Conservation (phyloP, 495 filamentous ascomycete species). For the Hypoxylon intermedium region DNA sequence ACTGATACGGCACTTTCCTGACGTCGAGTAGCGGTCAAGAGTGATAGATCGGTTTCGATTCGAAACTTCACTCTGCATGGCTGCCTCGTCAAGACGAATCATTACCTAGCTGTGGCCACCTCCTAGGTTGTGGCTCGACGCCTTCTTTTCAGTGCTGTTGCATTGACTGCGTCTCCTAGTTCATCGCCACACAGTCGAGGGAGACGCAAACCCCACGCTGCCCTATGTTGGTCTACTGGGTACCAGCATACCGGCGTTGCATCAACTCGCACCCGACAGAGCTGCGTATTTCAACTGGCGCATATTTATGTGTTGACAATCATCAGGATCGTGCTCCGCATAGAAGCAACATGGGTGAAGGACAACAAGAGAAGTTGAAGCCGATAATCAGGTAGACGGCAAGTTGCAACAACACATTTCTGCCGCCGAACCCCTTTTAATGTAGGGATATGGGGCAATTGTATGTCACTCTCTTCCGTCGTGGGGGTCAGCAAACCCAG, state of each 20-base stretch:
- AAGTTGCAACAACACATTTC: not conserved
- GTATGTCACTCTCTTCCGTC: not conserved
- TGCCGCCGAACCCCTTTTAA: conserved; percentile 6
- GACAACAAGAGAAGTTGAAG: not conserved
- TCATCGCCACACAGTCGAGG: conserved; percentile 22
- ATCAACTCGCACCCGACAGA: conserved; percentile 14
- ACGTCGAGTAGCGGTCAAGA: too few relatives aligned
- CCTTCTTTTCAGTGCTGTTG: conserved; percentile 35
- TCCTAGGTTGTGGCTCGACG: conserved; percentile 12
- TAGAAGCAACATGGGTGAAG: conserved; percentile 4
- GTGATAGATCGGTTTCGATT: not conserved
- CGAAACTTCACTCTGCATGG: conserved; percentile 6
- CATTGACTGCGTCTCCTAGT: conserved; percentile 13
- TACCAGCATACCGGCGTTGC: conserved; percentile 31
- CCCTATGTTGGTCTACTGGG: conserved; percentile 31
- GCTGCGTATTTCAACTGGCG: conserved; percentile 8
- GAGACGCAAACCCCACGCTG: conserved; percentile 26
- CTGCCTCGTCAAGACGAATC: conserved; percentile 4
- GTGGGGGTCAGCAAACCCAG: conserved; percentile 30
- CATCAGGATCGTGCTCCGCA: conserved; percentile 18
- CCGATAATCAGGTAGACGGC: not conserved
- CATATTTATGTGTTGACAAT: conserved; percentile 5
- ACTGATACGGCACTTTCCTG: conserved; percentile 8
- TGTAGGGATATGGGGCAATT: not conserved
- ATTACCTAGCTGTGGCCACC: conserved; percentile 30